Percentiles rank a stretch among this genome's conserved stretches.
phyloP scores from a whole-genome alignment of 176 grass and related monocot genomes.

The Calamus simplicifolius region DNA sequence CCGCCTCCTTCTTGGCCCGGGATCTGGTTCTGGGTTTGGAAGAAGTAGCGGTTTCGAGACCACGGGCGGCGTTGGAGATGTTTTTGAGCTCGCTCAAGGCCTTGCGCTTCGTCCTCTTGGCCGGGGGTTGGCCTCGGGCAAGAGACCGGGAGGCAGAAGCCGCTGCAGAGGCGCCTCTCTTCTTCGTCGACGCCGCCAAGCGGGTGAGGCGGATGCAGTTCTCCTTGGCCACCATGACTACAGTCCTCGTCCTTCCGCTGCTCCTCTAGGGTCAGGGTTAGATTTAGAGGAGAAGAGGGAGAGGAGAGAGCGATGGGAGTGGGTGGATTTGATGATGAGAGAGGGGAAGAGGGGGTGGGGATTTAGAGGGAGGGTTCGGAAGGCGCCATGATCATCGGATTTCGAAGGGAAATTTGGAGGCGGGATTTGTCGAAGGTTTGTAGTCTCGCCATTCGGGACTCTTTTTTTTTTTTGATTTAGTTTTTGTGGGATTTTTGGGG shows the following conservation, averaged over 20 bases:
- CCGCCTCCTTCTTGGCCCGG: not conserved
- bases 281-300: not conserved
- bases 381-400: no score
- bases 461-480: no score
- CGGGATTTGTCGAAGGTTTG: no score
- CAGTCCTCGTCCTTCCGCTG: not conserved
- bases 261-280: not conserved
- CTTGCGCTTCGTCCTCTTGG: conserved; percentile 4
- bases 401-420: no score
- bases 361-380: no score
- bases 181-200: not conserved
- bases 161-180: no score
- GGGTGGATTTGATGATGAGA: no score
- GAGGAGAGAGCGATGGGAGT: no score
- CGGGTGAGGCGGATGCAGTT: conserved; percentile 2
- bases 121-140: not conserved
- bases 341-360: no score
- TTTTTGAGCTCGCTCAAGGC: not conserved
- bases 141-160: not conserved
- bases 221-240: not conserved
- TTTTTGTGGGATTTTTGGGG: no score
- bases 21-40: conserved; percentile 8
- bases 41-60: not conserved
- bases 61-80: not conserved
- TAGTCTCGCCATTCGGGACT: no score